These are phyloP conservation scores for Starmerella cellae DNA, from an alignment of 805 yeast species.

Conservation along the genomic window DNA sequence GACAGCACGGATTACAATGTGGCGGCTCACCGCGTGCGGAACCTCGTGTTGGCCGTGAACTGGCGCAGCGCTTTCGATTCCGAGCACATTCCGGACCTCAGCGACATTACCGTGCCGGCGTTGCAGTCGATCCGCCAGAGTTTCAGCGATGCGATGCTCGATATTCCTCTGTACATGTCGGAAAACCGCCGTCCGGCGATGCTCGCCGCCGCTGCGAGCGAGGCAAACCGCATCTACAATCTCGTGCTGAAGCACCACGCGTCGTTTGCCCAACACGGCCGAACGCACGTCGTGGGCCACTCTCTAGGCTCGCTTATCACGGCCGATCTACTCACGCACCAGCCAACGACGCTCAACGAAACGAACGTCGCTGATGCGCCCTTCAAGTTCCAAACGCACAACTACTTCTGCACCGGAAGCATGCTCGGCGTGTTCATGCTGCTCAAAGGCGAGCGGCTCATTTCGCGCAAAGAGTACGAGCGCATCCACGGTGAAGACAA, in stretches of 20 bases:
- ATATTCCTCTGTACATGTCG: constrained; percentile 68
- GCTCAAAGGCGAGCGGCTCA: constrained; percentile 12
- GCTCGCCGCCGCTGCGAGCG: constrained; percentile 49
- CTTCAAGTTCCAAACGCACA: constrained; percentile 57
- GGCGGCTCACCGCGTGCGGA: constrained; percentile 9
- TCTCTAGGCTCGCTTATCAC: constrained; percentile 75
- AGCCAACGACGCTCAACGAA: constrained; percentile 25
- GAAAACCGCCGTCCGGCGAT: constrained; percentile 47
- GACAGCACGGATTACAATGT: background rate
- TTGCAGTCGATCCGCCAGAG: constrained; percentile 62
- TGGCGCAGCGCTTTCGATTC: constrained; percentile 60
- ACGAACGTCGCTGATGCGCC: constrained; percentile 27
- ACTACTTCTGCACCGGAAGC: constrained; percentile 37
- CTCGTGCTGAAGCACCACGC: constrained; percentile 57
- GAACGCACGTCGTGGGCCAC: constrained; percentile 68
- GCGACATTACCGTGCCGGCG: constrained; percentile 65
- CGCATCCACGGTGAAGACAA: background rate
- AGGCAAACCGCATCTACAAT: constrained; percentile 56
- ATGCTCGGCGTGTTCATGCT: constrained; percentile 22
- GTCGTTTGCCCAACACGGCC: constrained; percentile 33
- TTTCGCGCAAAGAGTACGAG: constrained; percentile 11
- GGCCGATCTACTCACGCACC: constrained; percentile 50
- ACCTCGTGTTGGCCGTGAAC: constrained; percentile 55
- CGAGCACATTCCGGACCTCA: constrained; percentile 39
- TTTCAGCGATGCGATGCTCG: constrained; percentile 76